These are phyloP conservation scores for Penicillium glabrum DNA, from an alignment of 2,329 filamentous ascomycete species.

Conservation along the genomic window DNA sequence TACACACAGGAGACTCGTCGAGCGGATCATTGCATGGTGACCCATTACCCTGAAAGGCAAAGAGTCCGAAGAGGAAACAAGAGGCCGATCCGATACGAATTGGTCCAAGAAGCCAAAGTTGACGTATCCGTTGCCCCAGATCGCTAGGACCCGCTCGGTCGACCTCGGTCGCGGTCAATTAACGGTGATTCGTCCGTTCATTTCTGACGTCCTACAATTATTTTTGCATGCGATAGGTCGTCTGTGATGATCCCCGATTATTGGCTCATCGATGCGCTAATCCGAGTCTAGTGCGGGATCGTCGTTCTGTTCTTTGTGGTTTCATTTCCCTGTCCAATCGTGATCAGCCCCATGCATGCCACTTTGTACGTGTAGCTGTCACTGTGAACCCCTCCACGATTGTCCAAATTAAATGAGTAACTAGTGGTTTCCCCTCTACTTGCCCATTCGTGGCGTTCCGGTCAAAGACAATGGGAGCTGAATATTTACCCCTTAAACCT, in stretches of 20 bases:
- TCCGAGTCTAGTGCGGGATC: neutral
- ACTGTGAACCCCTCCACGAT: neutral
- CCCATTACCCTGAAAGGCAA: neutral
- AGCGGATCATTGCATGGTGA: neutral
- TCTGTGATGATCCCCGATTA: constrained; percentile 11
- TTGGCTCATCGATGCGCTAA: constrained; percentile 9
- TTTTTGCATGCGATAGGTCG: neutral
- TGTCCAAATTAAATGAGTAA: neutral
- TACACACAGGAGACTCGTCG: neutral
- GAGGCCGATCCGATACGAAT: neutral
- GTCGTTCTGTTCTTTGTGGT: neutral
- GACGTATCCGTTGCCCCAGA: constrained; percentile 22
- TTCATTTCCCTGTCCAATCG: constrained; percentile 2
- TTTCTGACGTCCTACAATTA: neutral
- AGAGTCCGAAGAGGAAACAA: neutral
- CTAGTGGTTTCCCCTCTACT: neutral
- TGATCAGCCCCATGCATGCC: constrained; percentile 13
- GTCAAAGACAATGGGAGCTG: neutral
- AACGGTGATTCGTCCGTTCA: neutral
- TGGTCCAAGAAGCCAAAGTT: constrained; percentile 10
- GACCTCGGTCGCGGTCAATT: neutral
- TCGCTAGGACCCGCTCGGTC: constrained; percentile 8
- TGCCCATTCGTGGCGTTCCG: neutral
- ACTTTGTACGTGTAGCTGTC: constrained; percentile 9
- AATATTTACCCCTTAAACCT: too few species aligned